phyloP scores from a whole-genome alignment of 2,329 filamentous ascomycete species.

The Claviceps digitariae region DNA sequence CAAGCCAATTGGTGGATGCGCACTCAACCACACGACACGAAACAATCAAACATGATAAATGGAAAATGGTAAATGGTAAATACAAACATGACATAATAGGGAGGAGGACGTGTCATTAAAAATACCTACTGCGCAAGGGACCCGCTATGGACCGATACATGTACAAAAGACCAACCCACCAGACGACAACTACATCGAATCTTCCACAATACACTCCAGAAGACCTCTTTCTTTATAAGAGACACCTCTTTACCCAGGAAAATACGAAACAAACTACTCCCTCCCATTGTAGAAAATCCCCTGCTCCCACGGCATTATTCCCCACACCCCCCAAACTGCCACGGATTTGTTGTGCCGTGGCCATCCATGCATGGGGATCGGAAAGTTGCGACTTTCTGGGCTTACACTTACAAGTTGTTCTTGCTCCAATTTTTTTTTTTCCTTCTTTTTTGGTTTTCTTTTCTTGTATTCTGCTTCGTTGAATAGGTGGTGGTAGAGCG shows the following conservation, averaged over 20 bases:
- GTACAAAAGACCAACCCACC: neutral
- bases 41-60: too few relatives aligned
- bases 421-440: neutral
- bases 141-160: neutral
- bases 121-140: constrained; percentile 4
- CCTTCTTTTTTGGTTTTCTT: neutral
- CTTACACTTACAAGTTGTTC: neutral
- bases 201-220: neutral
- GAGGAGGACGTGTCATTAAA: constrained; percentile 7
- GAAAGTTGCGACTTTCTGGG: neutral
- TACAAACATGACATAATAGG: neutral
- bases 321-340: too few relatives aligned
- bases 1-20: too few relatives aligned
- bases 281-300: too few relatives aligned
- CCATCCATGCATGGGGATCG: neutral
- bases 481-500: neutral
- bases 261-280: neutral
- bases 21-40: too few relatives aligned
- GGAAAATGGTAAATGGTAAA: too few relatives aligned
- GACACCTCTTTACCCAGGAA: neutral
- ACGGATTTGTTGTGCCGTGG: neutral
- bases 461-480: neutral
- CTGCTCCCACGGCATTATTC: neutral
- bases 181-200: neutral
- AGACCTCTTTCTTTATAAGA: neutral